Base-by-base conservation (phyloP, 2,329 filamentous ascomycete species). In the Graphilbum fragrans region DNA sequence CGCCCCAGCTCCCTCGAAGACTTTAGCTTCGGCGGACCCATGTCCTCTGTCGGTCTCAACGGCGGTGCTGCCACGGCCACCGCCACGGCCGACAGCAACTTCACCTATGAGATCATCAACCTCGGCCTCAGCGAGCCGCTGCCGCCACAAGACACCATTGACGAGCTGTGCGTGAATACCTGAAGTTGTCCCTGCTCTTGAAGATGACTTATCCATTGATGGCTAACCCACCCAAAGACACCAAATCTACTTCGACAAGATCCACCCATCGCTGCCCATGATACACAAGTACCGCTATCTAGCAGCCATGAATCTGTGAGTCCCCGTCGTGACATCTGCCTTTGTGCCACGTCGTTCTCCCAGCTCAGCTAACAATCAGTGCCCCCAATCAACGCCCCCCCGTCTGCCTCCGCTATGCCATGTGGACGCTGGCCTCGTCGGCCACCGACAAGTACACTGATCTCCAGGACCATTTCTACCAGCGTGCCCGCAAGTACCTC, bases 341-440 rank as follows among this genome's bases (percentile, higher is more conserved):
- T 32, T n/a, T 32, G 73, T 52, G 19, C 34, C 16, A 37, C 36
- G 25, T 42, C 32, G n/a, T 17, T 14, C 4, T 21, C 12, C 33
- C 17, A 37, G 33, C 21, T 20, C 37, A 12, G 14, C 8, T 21
- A 25, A 35, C 37, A 18, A 39, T 29, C 45, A 80, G 75, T 41
- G 77, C 86, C n/a, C 86, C 86, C 17, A 79, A 79, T 47, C 80
- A 87, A 65, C 77, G 90, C 21, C 90, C 92, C 2, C 86, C 90
- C 0, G 78, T 94, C 23, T 86, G 83, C 49, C 64, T 98, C 38
- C 79, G 92, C 51, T 98, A 98, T 62, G 86, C 85, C 42, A 93
- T 96, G 70, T 96, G 90, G 90, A 85, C 82, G n/a, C 65, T 87
- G 53, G 87, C 90, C n/a, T 88, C 86, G 47, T 82, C 85, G 5